These are phyloP conservation scores for Xylariales sp. DNA, from an alignment of 2,329 filamentous ascomycete species.

Conservation along the genomic window DNA sequence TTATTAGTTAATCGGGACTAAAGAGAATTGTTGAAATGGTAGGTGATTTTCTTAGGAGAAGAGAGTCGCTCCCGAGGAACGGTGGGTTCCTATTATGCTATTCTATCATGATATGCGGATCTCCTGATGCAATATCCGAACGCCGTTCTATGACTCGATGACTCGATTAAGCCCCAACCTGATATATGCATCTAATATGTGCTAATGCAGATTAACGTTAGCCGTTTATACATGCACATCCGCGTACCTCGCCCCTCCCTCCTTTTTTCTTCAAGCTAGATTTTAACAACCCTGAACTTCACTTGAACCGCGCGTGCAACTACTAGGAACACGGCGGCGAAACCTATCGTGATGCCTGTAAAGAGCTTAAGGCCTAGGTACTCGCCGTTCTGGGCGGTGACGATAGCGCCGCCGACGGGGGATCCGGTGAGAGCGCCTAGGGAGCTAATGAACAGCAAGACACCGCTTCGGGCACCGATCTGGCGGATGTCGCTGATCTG, in stretches of 20 bases:
- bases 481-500: constrained; percentile 77
- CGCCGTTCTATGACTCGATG: background rate
- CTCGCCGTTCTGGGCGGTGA: constrained; percentile 58
- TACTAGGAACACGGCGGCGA: constrained; percentile 22
- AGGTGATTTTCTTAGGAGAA: too few species aligned
- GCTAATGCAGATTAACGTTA: background rate
- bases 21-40: too few species aligned
- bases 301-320: constrained; percentile 30
- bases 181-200: background rate
- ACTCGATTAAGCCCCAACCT: background rate
- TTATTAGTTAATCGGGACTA: too few species aligned
- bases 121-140: constrained; percentile 14
- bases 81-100: constrained; percentile 5
- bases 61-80: too few species aligned
- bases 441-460: constrained; percentile 69
- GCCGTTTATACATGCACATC: background rate
- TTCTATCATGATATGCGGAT: constrained; percentile 10
- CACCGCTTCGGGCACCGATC: constrained; percentile 75
- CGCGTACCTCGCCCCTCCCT: background rate
- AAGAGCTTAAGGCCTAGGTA: constrained; percentile 74
- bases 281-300: constrained; percentile 23
- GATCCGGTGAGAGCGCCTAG: constrained; percentile 74
- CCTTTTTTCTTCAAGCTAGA: constrained; percentile 8
- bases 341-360: constrained; percentile 62
- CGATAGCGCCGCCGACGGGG: constrained; percentile 70